phyloP scores from a whole-genome alignment of 139 green algal genomes.

The Auxenochlorella pyrenoidosa region DNA sequence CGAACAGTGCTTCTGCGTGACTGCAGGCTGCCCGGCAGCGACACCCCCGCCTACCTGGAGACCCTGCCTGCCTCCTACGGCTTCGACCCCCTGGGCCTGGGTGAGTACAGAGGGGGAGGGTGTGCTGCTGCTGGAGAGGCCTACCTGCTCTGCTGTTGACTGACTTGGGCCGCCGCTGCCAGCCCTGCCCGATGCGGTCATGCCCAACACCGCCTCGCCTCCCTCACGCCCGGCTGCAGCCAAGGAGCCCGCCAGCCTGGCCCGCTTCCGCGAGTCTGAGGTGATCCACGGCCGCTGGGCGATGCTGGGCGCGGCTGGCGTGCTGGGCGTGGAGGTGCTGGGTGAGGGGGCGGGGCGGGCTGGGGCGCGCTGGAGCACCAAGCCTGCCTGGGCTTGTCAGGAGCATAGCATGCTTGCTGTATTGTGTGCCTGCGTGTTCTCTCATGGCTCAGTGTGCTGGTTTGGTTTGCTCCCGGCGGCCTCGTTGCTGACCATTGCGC shows the following conservation, averaged over 20 bases:
- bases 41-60: constrained; percentile 77
- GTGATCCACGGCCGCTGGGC: constrained; percentile 68
- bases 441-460: too few relatives aligned
- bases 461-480: too few relatives aligned
- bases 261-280: constrained; percentile 69
- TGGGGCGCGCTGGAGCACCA: too few relatives aligned
- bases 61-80: constrained; percentile 39
- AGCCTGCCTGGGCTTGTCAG: too few relatives aligned
- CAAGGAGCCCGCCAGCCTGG: constrained; percentile 37
- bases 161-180: background rate
- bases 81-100: constrained; percentile 94
- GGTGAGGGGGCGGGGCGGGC: background rate
- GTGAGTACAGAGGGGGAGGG: constrained; percentile 20
- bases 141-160: constrained; percentile 44
- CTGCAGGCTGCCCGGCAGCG: constrained; percentile 38
- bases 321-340: constrained; percentile 21
- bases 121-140: constrained; percentile 36
- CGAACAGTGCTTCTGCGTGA: background rate
- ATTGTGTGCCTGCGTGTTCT: too few relatives aligned
- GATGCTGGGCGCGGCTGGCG: constrained; percentile 47
- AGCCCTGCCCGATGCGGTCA: too few relatives aligned
- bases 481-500: too few relatives aligned
- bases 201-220: background rate
- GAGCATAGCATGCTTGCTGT: too few relatives aligned
- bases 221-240: background rate